Base-by-base conservation (phyloP, 1,139 yeast genomes). In the Blastobotrys proliferans region DNA sequence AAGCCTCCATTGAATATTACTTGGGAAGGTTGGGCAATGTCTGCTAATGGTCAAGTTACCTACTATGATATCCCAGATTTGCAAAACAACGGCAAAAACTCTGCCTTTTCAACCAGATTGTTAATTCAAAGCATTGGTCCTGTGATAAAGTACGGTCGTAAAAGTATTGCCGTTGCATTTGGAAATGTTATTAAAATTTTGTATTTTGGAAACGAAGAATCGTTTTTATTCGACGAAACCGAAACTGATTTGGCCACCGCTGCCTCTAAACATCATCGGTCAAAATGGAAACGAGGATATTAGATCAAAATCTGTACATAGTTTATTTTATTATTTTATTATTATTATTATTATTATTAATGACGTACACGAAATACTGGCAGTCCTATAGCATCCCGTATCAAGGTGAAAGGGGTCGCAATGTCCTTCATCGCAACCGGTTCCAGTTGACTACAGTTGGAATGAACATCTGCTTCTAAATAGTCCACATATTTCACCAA, bases 1-100 rank as follows among this genome's bases (percentile, higher is more conserved):
- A 46, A 32, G 14, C 60, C 53, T 2, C 58, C 56, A 6, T 43
- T 60, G 25, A 50, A 50, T 22, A 57, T 48, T 13, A 56, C 75
- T 5, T 84, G 94, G 90, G 88, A 83, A 61, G 94, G 94, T 0
- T 86, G 87, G 74, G 80, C 87, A 1, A 75, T 86, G 67, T 72
- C 76, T 3, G 76, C 78, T 19, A 74, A 74, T 47, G 94, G 95
- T 0, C 72, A 73, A 38, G 69, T 81, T 13, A 67, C 74, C 14
- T 71, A 69, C 43, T 83, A 81, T 56, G 76, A 75, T 39, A 75
- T 83, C 39, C 92, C 92, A 1, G 49, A 40, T 32, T 27, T 36
- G 16, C 37, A 37, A 19, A 43, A 38, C 29, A 41, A 34, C 8
- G 21, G 38, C 6, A 36, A 34, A 21, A 30, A 33, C 14, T 36